Evolutionary conservation across 345 rosid species (phyloP).

Genomic region (Theobroma cacao): DNA sequence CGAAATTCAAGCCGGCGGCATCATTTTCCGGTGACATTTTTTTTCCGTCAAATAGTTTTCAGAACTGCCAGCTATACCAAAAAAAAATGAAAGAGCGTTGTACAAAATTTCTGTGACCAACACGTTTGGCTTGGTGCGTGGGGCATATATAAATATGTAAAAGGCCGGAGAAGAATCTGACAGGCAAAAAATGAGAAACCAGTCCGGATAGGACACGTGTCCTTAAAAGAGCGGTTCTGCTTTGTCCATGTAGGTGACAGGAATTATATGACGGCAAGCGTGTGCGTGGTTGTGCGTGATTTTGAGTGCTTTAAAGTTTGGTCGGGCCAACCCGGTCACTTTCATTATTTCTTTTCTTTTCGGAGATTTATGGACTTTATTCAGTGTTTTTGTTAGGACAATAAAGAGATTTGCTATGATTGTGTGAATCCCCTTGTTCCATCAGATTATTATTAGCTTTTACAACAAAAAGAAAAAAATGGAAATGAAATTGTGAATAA

Average conservation of each 20-base stretch:
- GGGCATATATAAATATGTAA: slow-evolving; percentile 3
- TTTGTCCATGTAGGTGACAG: slow-evolving; percentile 37
- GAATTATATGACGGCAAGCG: slow-evolving; percentile 23
- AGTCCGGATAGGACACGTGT: slow-evolving; percentile 36
- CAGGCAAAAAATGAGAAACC: slow-evolving; percentile 23
- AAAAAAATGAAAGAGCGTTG: neutral
- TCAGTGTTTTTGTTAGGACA: neutral
- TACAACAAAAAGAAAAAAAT: too few relatives aligned
- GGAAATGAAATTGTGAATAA: too few relatives aligned
- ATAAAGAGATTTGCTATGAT: neutral
- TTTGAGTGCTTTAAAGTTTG: slow-evolving; percentile 15
- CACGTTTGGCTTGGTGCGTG: slow-evolving; percentile 15
- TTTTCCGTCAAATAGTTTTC: neutral
- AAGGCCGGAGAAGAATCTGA: neutral
- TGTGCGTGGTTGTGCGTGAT: slow-evolving; percentile 18
- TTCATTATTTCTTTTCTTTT: neutral
- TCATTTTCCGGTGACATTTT: slow-evolving; percentile 33
- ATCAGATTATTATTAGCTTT: neutral
- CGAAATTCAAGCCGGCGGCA: slow-evolving; percentile 27
- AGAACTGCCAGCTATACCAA: neutral
- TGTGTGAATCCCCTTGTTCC: neutral
- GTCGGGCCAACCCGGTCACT: slow-evolving; percentile 10
- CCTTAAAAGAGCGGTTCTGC: slow-evolving; percentile 26
- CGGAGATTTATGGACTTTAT: neutral
- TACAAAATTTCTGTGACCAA: slow-evolving; percentile 14